Evolutionary conservation across 768 basidiomycete species (phyloP).

Genomic region (Lentinula boryana): DNA sequence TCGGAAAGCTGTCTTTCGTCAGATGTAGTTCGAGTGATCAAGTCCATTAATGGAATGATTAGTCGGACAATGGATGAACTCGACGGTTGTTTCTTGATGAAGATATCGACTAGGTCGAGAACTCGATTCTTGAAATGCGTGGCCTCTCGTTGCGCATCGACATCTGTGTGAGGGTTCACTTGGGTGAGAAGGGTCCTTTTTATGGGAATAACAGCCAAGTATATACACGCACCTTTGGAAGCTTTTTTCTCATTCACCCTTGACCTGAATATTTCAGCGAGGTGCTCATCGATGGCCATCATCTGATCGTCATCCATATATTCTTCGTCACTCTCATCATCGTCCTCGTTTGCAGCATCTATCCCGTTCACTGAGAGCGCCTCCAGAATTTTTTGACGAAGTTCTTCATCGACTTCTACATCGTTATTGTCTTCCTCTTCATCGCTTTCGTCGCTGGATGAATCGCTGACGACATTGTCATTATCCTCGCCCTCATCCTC

Average conservation of each 20-base stretch:
- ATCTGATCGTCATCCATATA: constrained; percentile 97
- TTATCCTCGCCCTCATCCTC: constrained; percentile 24
- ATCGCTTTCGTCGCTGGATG: constrained; percentile 22
- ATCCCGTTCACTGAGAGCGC: constrained; percentile 56
- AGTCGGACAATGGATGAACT: constrained; percentile 63
- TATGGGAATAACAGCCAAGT: too few species aligned
- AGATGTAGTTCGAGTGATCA: constrained; percentile 56
- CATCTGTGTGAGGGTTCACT: constrained; percentile 27
- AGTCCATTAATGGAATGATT: constrained; percentile 71
- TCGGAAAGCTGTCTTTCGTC: constrained; percentile 88
- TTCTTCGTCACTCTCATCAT: constrained; percentile 46
- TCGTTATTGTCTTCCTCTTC: constrained; percentile 36
- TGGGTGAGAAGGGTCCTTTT: too few species aligned
- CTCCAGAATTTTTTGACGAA: constrained; percentile 64
- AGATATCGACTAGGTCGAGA: constrained; percentile 89
- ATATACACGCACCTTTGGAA: constrained; percentile 48
- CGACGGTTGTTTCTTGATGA: constrained; percentile 70
- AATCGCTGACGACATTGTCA: constrained; percentile 23
- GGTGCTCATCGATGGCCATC: constrained; percentile 91
- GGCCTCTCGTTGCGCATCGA: constrained; percentile 78
- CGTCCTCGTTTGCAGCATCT: constrained; percentile 49
- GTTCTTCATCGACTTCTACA: constrained; percentile 51
- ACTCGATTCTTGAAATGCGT: constrained; percentile 96
- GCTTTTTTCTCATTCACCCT: constrained; percentile 54
- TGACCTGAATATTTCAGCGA: constrained; percentile 80